These are phyloP conservation scores for Paramecium bursaria DNA, from an alignment of 73 alveolate genomes.

Conservation along the genomic window DNA sequence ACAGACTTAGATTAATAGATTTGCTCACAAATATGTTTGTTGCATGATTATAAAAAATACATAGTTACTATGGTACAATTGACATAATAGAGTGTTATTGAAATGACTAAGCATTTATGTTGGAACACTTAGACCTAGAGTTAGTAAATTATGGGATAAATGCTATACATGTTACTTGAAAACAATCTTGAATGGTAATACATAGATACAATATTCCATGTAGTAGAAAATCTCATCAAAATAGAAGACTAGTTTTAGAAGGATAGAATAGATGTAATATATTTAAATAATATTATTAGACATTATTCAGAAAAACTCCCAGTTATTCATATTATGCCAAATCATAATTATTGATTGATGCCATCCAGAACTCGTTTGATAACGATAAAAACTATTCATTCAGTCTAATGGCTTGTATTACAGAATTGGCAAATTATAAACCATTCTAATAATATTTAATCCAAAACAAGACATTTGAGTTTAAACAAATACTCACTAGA, in stretches of 20 bases:
- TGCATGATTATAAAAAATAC: background rate
- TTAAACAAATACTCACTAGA: too few species aligned
- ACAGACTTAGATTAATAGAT: background rate
- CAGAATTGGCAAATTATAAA: slow-evolving; percentile 12
- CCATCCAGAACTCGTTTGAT: background rate
- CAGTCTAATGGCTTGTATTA: slow-evolving; percentile 29
- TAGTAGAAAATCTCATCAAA: background rate
- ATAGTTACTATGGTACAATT: slow-evolving; percentile 21
- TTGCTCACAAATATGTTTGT: background rate
- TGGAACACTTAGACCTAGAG: background rate
- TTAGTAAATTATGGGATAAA: slow-evolving; percentile 9
- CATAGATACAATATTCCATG: slow-evolving; percentile 46
- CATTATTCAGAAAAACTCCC: background rate
- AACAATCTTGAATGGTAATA: slow-evolving; percentile 17
- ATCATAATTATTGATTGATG: slow-evolving; percentile 17
- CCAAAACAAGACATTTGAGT: too few species aligned
- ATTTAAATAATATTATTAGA: background rate
- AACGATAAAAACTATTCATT: slow-evolving; percentile 38
- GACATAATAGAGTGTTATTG: slow-evolving; percentile 26
- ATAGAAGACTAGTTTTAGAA: slow-evolving; percentile 13
- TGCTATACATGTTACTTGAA: slow-evolving; percentile 9
- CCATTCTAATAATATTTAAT: too few species aligned
- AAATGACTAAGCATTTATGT: slow-evolving; percentile 39
- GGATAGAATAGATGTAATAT: slow-evolving; percentile 5
- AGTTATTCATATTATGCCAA: background rate